Conservation (phyloP, 2,329 filamentous ascomycete genomes). For the Volutella citrinella region DNA sequence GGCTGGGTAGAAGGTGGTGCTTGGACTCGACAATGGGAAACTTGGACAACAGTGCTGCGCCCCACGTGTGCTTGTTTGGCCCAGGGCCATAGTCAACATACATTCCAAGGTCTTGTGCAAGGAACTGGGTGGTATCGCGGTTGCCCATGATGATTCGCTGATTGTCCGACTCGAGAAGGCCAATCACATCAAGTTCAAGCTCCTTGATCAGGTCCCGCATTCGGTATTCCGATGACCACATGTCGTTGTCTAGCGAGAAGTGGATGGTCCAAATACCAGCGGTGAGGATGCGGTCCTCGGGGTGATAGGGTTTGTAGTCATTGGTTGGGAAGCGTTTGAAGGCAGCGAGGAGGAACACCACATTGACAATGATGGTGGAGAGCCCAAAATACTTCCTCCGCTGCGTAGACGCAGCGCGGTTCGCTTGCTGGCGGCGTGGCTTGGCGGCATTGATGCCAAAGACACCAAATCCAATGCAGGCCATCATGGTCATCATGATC, state of each 20-base stretch:
- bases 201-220: slow-evolving; percentile 91
- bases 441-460: slow-evolving; percentile 64
- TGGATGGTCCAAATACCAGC: slow-evolving; percentile 99
- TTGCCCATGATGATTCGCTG: slow-evolving; percentile 99
- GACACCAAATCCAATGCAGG: slow-evolving; percentile 79
- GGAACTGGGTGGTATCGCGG: slow-evolving; percentile 89
- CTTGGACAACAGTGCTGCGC: slow-evolving; percentile 86
- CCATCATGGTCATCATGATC: slow-evolving; percentile 86
- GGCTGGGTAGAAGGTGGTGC: slow-evolving; percentile 89
- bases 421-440: slow-evolving; percentile 34
- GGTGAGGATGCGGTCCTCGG: slow-evolving; percentile 81
- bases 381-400: slow-evolving; percentile 52
- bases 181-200: slow-evolving; percentile 94
- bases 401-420: slow-evolving; percentile 32
- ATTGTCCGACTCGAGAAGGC: slow-evolving; percentile 87
- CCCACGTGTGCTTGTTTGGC: slow-evolving; percentile 99
- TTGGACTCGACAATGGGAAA: slow-evolving; percentile 98
- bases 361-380: slow-evolving; percentile 70
- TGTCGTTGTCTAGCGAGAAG: slow-evolving; percentile 96
- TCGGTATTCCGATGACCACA: slow-evolving; percentile 95
- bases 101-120: slow-evolving; percentile 97
- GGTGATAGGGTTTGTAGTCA: slow-evolving; percentile 87
- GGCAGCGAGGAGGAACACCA: slow-evolving; percentile 75
- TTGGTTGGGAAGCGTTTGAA: slow-evolving; percentile 92
- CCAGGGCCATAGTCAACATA: slow-evolving; percentile 97